Base-by-base conservation (phyloP, 768 basidiomycete genomes). In the Hygrophoropsis aurantiaca region DNA sequence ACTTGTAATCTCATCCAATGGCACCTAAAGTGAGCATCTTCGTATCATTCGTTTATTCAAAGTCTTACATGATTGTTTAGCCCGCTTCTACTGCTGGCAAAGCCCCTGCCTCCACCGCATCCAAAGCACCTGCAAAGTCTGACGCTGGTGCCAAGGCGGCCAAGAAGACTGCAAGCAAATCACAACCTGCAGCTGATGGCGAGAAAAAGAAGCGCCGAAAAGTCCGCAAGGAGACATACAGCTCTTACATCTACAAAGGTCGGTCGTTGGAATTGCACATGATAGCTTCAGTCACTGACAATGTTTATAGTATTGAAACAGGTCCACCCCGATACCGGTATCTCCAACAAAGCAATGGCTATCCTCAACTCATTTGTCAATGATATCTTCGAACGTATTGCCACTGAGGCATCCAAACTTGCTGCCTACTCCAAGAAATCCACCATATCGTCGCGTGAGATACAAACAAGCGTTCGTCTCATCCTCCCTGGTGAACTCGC, bases 241-340 rank as follows among this genome's bases (percentile, higher is more conserved):
- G 82, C 63, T 85, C 87, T 23, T 91, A 91, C 74, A 88, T 92
- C 64, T 88, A 87, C 75, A 87, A 87, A 69, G 83, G 84, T 84
- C 37, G 49, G 74, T 59, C 15, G 26, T 21, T 21, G 25, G 24
- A 13, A 8, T 18, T 53, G 10, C 15, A 16, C 1, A 2, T n/a
- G 25, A 13, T 19, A 11, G 20, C 19, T 19, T 9, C 33, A 35
- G 38, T 33, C 36, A 27, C 19, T 55, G 19, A 56, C 27, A 20
- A 3, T 10, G 32, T 5, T 25, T 24, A 0, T 13, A 86, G 90
- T 90, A 59, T 76, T 92, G 64, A 90, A 89, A 76, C 90, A 92
- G 72, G 90, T 92, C 49, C 90, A 92, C 77, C 90, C 90, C 51
- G 90, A 91, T 69, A 91, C 90, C 52, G 90, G 90, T 83, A 90